Percentiles rank a stretch among this genome's conserved stretches.
phyloP scores from a whole-genome alignment of 1,139 yeast species.

The Pichia kudriavzevii region DNA sequence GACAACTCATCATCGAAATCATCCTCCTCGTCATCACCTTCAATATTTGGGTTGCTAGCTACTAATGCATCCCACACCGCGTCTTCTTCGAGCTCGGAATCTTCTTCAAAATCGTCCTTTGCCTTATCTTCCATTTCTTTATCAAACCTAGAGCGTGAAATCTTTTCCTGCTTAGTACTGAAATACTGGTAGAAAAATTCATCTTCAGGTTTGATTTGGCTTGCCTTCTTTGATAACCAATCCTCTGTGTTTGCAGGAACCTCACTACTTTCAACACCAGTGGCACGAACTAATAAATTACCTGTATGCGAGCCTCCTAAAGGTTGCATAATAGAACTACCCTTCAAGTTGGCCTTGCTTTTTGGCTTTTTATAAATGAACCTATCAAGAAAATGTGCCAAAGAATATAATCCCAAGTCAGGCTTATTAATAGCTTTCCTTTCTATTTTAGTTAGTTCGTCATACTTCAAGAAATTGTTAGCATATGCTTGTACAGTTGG shows the following conservation, averaged over 20 bases:
- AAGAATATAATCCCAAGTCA: constrained; percentile 79
- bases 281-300: constrained; percentile 61
- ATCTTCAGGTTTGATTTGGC: constrained; percentile 79
- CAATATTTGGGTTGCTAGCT: constrained; percentile 76
- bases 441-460: constrained; percentile 34
- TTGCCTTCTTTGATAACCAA: constrained; percentile 64
- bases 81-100: constrained; percentile 59
- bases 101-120: constrained; percentile 31
- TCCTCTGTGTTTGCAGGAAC: constrained; percentile 75
- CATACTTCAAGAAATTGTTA: constrained; percentile 44
- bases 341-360: constrained; percentile 63
- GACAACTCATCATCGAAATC: constrained; percentile 39
- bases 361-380: constrained; percentile 93
- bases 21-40: constrained; percentile 43
- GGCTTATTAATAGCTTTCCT: constrained; percentile 52
- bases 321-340: constrained; percentile 96
- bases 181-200: constrained; percentile 86
- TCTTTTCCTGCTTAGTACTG: constrained; percentile 43
- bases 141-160: constrained; percentile 29
- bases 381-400: constrained; percentile 87
- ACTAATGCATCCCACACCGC: constrained; percentile 89
- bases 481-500: constrained; percentile 89
- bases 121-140: constrained; percentile 29
- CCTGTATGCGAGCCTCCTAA: constrained; percentile 87
- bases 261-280: constrained; percentile 31